Base-by-base conservation (phyloP, 1,284 basidiomycete genomes). In the Waitea zeae region DNA sequence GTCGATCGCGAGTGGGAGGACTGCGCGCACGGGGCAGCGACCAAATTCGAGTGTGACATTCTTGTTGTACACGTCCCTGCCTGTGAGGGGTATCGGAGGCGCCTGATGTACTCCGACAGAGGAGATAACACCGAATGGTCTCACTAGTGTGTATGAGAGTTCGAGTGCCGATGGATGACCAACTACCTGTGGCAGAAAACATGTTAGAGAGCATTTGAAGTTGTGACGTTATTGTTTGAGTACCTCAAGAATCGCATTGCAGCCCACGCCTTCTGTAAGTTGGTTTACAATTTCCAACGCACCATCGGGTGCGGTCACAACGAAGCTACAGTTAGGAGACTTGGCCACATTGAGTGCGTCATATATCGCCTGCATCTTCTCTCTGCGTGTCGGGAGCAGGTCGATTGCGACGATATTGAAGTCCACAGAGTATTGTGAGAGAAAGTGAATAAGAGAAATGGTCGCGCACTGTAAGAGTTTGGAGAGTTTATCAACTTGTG, bases 121-220 rank as follows among this genome's bases (percentile, higher is more conserved):
- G 20, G 66, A 67, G 39, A 92, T 72, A 11, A 74, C 73, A 4
- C 87, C 88, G 46, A 81, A 88, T 1, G 82, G 72, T 20, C 81
- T 67, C 20, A 87, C 75, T 27, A 92, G 61, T 12, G 79, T 64
- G 45, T 87, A 77, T 1, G 82, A 70, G n/a, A 82, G 62, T 12
- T 61, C 58, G 15, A 90, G 54, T 0, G 86, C 84, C 28, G 62
- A 61, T 33, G 64, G 64, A 43, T 79, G 75, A 5, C 89, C 87
- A 6, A 93, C 89, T 20, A 87, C 69, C 70, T 92, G 54, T 20
- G 49, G n/a, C n/a, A n/a, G n/a, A 46, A 19, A 46, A 31, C 19
- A 29, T 22, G 12, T 33, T 36, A 19, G n/a, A 17, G 12, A 35
- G 12, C 12, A 34, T n/a, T 24, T 11, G 17, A 34, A 13, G 15